phyloP scores from a whole-genome alignment of 306 rosid species.

The Carpinus fangiana region DNA sequence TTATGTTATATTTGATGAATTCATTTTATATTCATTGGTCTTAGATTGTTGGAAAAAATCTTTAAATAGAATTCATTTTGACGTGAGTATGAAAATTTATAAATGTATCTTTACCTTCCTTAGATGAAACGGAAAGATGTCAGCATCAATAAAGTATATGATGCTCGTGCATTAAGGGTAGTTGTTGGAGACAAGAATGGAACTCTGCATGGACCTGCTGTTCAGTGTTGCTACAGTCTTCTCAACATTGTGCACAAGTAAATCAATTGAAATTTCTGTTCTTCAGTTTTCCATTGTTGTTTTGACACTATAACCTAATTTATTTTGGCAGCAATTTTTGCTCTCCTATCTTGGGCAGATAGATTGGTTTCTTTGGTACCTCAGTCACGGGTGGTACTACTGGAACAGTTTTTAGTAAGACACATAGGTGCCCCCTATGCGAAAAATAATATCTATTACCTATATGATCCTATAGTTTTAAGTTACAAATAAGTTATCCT shows the following conservation, averaged over 20 bases:
- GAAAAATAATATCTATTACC: too few relatives aligned
- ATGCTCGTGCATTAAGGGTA: conserved; percentile 95
- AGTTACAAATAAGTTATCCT: neutral
- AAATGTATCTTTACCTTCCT: conserved; percentile 21
- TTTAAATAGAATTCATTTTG: neutral
- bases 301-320: neutral
- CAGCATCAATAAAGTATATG: conserved; percentile 73
- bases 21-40: neutral
- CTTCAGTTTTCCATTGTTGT: conserved; percentile 12
- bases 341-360: neutral
- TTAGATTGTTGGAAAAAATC: neutral
- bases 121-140: conserved; percentile 94
- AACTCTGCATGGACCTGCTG: conserved; percentile 88
- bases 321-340: neutral
- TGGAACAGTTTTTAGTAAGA: neutral
- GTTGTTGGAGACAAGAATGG: conserved; percentile 98
- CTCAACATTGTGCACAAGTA: conserved; percentile 94
- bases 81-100: conserved; percentile 12
- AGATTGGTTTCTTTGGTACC: neutral
- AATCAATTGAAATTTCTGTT: conserved; percentile 12
- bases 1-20: neutral
- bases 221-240: conserved; percentile 89
- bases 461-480: too few relatives aligned
- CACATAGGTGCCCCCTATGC: neutral
- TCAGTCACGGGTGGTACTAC: neutral